Evolutionary conservation across 2,329 filamentous ascomycete genomes (phyloP).

Genomic region (Aspergillus awamori): DNA sequence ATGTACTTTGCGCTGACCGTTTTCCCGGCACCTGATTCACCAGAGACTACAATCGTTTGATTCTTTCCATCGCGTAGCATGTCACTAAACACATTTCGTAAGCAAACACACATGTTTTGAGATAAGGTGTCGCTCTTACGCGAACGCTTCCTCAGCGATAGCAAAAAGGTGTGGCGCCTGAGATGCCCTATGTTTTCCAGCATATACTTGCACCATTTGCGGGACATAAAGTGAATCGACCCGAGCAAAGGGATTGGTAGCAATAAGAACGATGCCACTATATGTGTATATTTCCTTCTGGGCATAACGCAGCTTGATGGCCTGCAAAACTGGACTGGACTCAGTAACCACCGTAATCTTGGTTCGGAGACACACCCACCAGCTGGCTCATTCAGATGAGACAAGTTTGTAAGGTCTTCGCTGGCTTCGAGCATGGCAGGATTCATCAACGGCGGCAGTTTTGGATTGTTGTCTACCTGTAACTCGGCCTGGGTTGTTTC

Average conservation of each 20-base stretch:
- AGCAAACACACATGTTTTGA: constrained; percentile 32
- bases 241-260: constrained; percentile 94
- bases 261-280: constrained; percentile 97
- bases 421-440: constrained; percentile 97
- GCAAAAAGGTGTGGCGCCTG: constrained; percentile 98
- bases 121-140: constrained; percentile 59
- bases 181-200: constrained; percentile 92
- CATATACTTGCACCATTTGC: constrained; percentile 99
- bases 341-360: constrained; percentile 24
- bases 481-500: constrained; percentile 77
- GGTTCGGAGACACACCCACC: constrained; percentile 58
- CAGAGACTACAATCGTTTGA: constrained; percentile 98
- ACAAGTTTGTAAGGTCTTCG: constrained; percentile 95
- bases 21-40: constrained; percentile 97
- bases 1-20: constrained; percentile 99
- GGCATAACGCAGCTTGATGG: constrained; percentile 92
- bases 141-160: constrained; percentile 97
- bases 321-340: constrained; percentile 75
- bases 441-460: constrained; percentile 93
- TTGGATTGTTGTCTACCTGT: constrained; percentile 73
- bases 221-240: constrained; percentile 98
- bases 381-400: constrained; percentile 96
- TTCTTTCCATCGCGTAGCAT: constrained; percentile 96
- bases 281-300: constrained; percentile 99
- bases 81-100: constrained; percentile 62